Conservation (phyloP, 768 basidiomycete species). For the Sarcomyxa edulis region DNA sequence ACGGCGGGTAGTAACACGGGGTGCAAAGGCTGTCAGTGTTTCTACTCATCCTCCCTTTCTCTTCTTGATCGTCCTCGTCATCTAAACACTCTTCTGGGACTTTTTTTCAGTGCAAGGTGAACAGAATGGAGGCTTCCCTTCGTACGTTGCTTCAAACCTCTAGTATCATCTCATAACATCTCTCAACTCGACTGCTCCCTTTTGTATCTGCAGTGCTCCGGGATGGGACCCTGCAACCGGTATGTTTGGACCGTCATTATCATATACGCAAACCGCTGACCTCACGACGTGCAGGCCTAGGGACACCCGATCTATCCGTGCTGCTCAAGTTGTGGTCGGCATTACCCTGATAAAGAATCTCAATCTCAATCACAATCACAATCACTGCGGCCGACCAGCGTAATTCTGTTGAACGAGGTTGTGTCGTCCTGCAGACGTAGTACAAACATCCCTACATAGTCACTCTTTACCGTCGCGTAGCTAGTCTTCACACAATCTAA, state of each 20-base stretch:
- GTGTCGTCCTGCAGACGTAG: no score
- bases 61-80: not conserved
- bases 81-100: not conserved
- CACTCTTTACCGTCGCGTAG: no score
- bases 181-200: not conserved
- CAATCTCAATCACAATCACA: no score
- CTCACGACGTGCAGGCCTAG: conserved; percentile 23
- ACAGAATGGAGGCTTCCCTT: conserved; percentile 25
- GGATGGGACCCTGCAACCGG: conserved; percentile 43
- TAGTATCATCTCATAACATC: not conserved
- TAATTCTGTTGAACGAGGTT: no score
- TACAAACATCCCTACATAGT: no score
- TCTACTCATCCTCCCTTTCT: no score
- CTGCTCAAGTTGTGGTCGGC: conserved; percentile 32
- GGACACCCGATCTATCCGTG: conserved; percentile 36
- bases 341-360: conserved; percentile 35
- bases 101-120: conserved; percentile 24
- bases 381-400: no score
- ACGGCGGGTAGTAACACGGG: conserved; percentile 38
- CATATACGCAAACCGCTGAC: not conserved
- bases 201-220: conserved; percentile 19
- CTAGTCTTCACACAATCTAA: no score
- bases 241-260: conserved; percentile 6
- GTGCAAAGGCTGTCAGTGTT: conserved; percentile 32
- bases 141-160: conserved; percentile 17